These are phyloP conservation scores for Citrus maxima DNA, from an alignment of 345 rosid species.

Conservation along the genomic window DNA sequence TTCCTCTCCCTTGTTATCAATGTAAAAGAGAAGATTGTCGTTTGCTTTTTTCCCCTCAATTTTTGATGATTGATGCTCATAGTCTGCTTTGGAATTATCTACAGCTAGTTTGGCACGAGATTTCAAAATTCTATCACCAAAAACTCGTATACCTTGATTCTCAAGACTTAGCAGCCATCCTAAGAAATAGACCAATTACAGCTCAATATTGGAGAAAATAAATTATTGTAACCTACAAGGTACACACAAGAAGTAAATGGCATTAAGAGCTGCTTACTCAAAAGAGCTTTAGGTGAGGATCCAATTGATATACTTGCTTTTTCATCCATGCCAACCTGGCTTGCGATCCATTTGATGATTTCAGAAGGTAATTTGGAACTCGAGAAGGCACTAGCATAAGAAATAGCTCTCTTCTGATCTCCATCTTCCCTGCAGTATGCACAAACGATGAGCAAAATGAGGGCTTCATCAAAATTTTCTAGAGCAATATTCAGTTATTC, in stretches of 20 bases:
- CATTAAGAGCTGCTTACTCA: slow-evolving; percentile 36
- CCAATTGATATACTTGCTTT: slow-evolving; percentile 22
- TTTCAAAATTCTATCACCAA: slow-evolving; percentile 34
- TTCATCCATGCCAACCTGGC: slow-evolving; percentile 31
- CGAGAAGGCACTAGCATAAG: slow-evolving; percentile 38
- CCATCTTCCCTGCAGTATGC: slow-evolving; percentile 35
- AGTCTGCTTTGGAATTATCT: slow-evolving; percentile 23
- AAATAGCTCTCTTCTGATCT: slow-evolving; percentile 42
- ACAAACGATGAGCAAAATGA: slow-evolving; percentile 2
- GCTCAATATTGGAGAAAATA: neutral
- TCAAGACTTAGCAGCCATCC: slow-evolving; percentile 48
- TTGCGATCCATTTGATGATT: slow-evolving; percentile 29
- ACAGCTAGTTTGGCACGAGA: slow-evolving; percentile 35
- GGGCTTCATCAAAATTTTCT: neutral
- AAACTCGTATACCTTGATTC: slow-evolving; percentile 38
- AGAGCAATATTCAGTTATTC: neutral
- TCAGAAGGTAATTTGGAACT: slow-evolving; percentile 33
- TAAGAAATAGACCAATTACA: slow-evolving; percentile 12
- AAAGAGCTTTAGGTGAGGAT: slow-evolving; percentile 49
- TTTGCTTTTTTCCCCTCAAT: slow-evolving; percentile 19
- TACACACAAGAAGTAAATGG: neutral
- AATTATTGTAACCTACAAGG: neutral
- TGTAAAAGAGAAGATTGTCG: slow-evolving; percentile 29
- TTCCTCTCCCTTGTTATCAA: slow-evolving; percentile 40
- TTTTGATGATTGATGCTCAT: slow-evolving; percentile 16